Percentiles rank a stretch among this genome's conserved stretches.
These are phyloP conservation scores for Phyllosticta paracitricarpa DNA, from an alignment of 2,329 filamentous ascomycete species.

Conservation along the genomic window DNA sequence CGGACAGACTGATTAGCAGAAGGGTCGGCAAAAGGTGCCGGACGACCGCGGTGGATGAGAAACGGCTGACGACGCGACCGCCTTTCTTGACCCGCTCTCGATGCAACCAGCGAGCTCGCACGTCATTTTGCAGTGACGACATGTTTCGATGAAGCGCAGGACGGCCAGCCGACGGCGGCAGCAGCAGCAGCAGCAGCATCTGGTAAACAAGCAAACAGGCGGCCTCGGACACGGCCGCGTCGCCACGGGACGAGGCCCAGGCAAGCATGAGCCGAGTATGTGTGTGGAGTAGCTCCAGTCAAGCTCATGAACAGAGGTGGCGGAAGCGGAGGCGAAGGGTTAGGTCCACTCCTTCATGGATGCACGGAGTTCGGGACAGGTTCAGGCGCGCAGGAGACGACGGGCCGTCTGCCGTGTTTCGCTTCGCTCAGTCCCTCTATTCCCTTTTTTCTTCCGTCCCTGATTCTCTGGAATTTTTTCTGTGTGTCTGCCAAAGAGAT, in stretches of 20 bases:
- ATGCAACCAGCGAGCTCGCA: too few relatives aligned
- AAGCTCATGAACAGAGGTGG: neutral
- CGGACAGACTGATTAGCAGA: too few relatives aligned
- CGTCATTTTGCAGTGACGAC: too few relatives aligned
- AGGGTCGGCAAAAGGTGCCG: too few relatives aligned
- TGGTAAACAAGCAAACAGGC: neutral
- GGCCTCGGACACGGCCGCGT: neutral
- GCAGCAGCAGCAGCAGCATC: neutral
- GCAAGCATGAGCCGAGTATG: neutral
- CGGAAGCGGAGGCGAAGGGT: too few relatives aligned
- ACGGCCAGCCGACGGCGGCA: neutral
- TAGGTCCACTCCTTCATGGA: neutral
- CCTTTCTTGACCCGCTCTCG: too few relatives aligned
- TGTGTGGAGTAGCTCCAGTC: neutral
- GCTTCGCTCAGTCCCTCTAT: neutral
- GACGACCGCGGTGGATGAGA: too few relatives aligned
- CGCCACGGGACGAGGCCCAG: neutral
- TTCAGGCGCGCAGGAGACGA: neutral
- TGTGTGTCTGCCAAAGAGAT: neutral
- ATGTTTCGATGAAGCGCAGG: neutral
- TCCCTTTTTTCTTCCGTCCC: too few relatives aligned
- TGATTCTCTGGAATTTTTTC: too few relatives aligned
- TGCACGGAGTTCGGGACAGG: neutral
- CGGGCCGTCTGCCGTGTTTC: neutral
- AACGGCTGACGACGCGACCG: too few relatives aligned